These are phyloP conservation scores for Scheffersomyces amazonensis DNA, from an alignment of 805 yeast species.

Conservation along the genomic window DNA sequence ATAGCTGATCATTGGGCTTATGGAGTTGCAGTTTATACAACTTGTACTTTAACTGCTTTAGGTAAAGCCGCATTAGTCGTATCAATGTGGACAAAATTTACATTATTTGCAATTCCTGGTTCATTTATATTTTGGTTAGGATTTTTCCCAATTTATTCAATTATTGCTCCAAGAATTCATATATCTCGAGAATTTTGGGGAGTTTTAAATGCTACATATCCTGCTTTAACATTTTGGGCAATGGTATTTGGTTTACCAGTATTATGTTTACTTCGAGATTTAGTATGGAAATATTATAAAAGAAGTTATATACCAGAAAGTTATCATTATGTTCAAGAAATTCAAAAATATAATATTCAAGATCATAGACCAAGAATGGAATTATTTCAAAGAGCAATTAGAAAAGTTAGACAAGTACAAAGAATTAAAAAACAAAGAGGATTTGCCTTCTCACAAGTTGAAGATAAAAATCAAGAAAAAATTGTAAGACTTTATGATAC, in stretches of 20 bases:
- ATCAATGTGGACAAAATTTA: conserved; percentile 92
- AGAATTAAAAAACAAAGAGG: conserved; percentile 98
- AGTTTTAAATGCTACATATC: conserved; percentile 69
- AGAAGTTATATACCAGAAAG: conserved; percentile 89
- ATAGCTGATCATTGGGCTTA: conserved; percentile 89
- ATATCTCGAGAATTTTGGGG: conserved; percentile 87
- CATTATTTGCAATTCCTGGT: conserved; percentile 91
- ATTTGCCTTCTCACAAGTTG: conserved; percentile 95
- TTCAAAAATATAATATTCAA: conserved; percentile 90
- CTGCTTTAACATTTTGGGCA: conserved; percentile 82
- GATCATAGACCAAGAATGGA: conserved; percentile 96
- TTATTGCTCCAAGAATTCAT: conserved; percentile 76
- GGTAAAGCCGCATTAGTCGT: conserved; percentile 95
- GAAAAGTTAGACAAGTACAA: conserved; percentile 97
- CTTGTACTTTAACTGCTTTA: conserved; percentile 82
- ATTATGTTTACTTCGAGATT: conserved; percentile 80
- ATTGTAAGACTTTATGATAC: conserved; percentile 94
- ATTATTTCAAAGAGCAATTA: conserved; percentile 93
- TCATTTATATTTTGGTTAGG: conserved; percentile 81
- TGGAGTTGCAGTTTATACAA: conserved; percentile 88
- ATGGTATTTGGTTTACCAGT: conserved; percentile 70
- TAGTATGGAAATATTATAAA: conserved; percentile 91
- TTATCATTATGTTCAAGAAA: conserved; percentile 94
- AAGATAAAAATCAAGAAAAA: conserved; percentile 84
- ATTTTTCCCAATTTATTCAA: conserved; percentile 83